Evolutionary conservation across 768 basidiomycete species (phyloP).

Genomic region (Amanita pallidorosea): DNA sequence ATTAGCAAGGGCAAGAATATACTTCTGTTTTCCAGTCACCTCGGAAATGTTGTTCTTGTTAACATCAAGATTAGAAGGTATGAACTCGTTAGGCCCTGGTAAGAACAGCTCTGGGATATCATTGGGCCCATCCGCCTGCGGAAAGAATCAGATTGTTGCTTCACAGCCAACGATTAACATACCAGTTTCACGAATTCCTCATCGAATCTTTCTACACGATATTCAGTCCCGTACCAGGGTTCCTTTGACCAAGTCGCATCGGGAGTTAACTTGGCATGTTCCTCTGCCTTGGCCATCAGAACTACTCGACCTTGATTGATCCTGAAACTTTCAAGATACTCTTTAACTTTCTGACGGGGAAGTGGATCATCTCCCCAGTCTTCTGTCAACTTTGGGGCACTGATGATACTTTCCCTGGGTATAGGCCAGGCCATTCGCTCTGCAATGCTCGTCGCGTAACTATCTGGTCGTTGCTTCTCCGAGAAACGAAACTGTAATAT

Average conservation of each 20-base stretch:
- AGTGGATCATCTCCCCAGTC: constrained; percentile 54
- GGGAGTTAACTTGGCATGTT: constrained; percentile 37
- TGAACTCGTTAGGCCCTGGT: constrained; percentile 83
- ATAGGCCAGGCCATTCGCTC: constrained; percentile 73
- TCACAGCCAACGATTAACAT: constrained; percentile 3
- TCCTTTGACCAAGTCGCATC: constrained; percentile 57
- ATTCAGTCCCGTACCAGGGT: constrained; percentile 89
- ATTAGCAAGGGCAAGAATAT: constrained; percentile 4
- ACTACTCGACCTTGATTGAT: constrained; percentile 56
- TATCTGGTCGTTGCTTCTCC: constrained; percentile 73
- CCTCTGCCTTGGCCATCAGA: constrained; percentile 70
- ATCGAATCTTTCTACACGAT: constrained; percentile 63
- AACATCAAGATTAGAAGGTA: constrained; percentile 79
- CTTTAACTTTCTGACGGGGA: constrained; percentile 40
- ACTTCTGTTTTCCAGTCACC: constrained; percentile 28
- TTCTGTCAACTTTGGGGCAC: constrained; percentile 59
- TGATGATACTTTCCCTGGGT: constrained; percentile 66
- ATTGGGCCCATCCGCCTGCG: constrained; percentile 54
- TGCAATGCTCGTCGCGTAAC: constrained; percentile 68
- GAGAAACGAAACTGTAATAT: constrained; percentile 75
- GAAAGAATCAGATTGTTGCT: background rate
- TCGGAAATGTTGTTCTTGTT: constrained; percentile 59
- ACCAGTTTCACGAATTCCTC: constrained; percentile 50
- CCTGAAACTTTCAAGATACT: constrained; percentile 49
- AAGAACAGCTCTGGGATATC: constrained; percentile 61